These are phyloP conservation scores for Conticribra guillardii DNA, from an alignment of 108 stramenopile species.

Conservation along the genomic window DNA sequence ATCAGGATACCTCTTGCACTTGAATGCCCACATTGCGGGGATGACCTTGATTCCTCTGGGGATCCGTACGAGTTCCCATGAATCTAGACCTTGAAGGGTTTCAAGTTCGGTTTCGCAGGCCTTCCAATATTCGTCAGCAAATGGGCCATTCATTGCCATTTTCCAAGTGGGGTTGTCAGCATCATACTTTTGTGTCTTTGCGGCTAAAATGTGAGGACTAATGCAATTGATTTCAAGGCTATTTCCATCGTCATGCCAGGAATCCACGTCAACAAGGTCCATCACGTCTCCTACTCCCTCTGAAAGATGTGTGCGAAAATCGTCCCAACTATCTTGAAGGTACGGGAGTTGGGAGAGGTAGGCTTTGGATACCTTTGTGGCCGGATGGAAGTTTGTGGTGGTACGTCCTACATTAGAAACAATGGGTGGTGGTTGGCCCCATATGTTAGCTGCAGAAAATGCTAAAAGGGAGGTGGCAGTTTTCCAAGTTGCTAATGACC, in stretches of 20 bases:
- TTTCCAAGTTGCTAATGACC: no score
- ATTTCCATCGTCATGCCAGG: neutral
- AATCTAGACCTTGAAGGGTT: constrained; percentile 17
- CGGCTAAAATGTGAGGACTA: neutral
- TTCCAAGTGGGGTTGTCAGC: constrained; percentile 43
- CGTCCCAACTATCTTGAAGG: neutral
- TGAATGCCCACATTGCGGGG: constrained; percentile 46
- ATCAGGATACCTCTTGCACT: constrained; percentile 26
- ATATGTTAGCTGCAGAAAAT: neutral
- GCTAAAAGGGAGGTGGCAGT: neutral
- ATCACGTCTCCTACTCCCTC: neutral
- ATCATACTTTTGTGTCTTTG: neutral
- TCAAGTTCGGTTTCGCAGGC: constrained; percentile 35
- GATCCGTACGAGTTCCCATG: constrained; percentile 29
- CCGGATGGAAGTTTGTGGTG: neutral
- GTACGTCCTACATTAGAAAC: neutral
- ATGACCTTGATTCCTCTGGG: neutral
- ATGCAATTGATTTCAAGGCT: neutral
- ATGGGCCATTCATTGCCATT: constrained; percentile 51
- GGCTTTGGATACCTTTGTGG: neutral
- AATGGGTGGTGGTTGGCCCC: neutral
- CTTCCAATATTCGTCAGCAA: constrained; percentile 30
- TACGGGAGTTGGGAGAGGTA: neutral
- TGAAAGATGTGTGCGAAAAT: neutral
- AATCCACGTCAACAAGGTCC: neutral